Base-by-base conservation (phyloP, 1,139 yeast genomes). In the Wickerhamomyces sp. region DNA sequence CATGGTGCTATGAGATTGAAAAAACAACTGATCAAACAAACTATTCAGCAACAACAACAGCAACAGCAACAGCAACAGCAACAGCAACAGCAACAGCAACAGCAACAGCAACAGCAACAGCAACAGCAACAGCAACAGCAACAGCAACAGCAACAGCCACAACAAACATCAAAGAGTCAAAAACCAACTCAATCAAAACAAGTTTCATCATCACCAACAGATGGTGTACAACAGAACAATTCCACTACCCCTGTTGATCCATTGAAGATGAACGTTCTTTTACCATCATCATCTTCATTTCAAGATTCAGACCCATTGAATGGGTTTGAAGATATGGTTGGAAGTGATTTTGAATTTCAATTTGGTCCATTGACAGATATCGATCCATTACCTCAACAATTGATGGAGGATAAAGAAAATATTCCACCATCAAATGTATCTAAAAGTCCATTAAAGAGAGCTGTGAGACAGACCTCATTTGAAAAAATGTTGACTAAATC, bases 281-380 rank as follows among this genome's bases (percentile, higher is more conserved):
- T 36, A 18, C 30, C 39, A 8, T 25, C 30, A 18, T 22, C 38
- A 17, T 35, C 30, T 36, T 33, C 28, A 26, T 28, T 36, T 21
- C 18, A 41, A 42, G 64, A 68, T 2, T 69, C 66, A 30, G 55
- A 49, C 37, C 42, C 49, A 11, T 62, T 62, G 41, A 60, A 57
- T 41, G 75, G 67, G 29, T 49, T 69, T 26, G 64, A 66, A 41
- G 76, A 70, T 30, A 63, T 72, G 49, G 61, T 70, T 54, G 19
- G 31, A 20, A 66, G 66, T 43, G 77, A 71, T 47, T 50, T 71
- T 36, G 71, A 70, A 39, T 57, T 61, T 26, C 68, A 64, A 40
- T 74, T 75, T 17, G 77, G 75, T 0, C 78, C 78, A 8, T 57
- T 72, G 41, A 72, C 78, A 4, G 78, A 72, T 45, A 70, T 72